Base-by-base conservation (phyloP, 2,329 filamentous ascomycete species). In the Penicillium sp. region DNA sequence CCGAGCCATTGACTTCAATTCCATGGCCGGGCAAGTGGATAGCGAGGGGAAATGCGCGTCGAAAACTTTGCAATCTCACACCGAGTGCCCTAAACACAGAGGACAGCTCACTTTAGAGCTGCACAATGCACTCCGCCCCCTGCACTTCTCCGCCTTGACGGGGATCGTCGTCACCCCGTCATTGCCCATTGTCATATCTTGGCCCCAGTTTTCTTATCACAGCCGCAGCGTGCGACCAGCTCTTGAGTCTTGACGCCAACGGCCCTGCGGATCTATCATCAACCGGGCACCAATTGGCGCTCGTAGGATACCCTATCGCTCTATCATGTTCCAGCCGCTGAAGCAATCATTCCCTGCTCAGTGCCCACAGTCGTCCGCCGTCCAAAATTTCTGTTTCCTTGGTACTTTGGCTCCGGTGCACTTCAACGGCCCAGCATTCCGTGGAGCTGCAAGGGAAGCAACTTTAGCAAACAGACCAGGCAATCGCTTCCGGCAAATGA, bases 151-250 rank as follows among this genome's bases (percentile, higher is more conserved):
- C 22, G 41, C 41, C 22, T 13, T 44, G 22, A 27, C 19, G 24
- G 43, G 43, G 43, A 46, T 49, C 27, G 27, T 18, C 46, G n/a
- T 35, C 44, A 35, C n/a, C 44, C 5, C 6, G 14, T 31, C 22
- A 31, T 46, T 13, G 4, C 24, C 41, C 53, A 27, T 27, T 6
- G 24, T 5, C 24, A 40, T 24, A 50, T 43, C 27, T 24, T 31
- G 14, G 50, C 41, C 7, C 46, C 46, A 49, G 46, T 19, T 62
- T 55, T 62, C 60, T 64, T 59, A 63, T 61, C 60, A 27, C 35
- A 18, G 14, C 54, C 33, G 27, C 46, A 19, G 31, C 46, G 27
- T 47, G 44, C 31, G 7, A 46, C 10, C 24, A 46, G 43, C 43
- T 31, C 46, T 49, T 31, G 31, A 31, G 24, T 31, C 46, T 49